These are phyloP conservation scores for Ustilago bromivora DNA, from an alignment of 1,284 basidiomycete species.

Conservation along the genomic window DNA sequence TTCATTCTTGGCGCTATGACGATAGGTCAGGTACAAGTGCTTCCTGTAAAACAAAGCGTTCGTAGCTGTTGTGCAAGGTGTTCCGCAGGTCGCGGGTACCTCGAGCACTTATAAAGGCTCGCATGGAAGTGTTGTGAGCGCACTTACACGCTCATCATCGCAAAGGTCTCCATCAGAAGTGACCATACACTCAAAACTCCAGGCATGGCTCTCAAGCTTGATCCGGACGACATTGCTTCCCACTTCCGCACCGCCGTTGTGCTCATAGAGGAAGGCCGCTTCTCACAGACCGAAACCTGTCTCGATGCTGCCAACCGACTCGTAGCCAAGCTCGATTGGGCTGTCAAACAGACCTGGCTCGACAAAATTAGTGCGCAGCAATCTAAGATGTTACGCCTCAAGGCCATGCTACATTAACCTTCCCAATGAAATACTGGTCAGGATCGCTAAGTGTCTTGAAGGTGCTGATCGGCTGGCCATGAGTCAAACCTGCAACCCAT, in stretches of 20 bases:
- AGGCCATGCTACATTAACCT: background rate
- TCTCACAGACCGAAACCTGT: background rate
- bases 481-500: slow-evolving; percentile 1
- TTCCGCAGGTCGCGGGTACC: background rate
- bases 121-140: background rate
- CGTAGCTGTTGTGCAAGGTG: too few species aligned
- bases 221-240: background rate
- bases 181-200: too few species aligned
- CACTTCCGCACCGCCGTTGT: background rate
- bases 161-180: background rate
- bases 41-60: too few species aligned
- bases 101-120: background rate
- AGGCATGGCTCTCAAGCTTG: background rate
- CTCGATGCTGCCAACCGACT: background rate
- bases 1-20: too few species aligned
- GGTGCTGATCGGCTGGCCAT: background rate
- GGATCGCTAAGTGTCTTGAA: background rate
- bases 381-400: background rate
- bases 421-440: slow-evolving; percentile 1
- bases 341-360: background rate
- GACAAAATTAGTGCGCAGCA: background rate
- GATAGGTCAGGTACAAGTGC: too few species aligned
- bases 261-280: background rate
- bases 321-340: background rate
- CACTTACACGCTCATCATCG: background rate